A percentile compares a stretch with the other conserved stretches of the same genome.
These are phyloP conservation scores for Talinum fruticosum DNA, from an alignment of 148 eudicot species.

Conservation along the genomic window DNA sequence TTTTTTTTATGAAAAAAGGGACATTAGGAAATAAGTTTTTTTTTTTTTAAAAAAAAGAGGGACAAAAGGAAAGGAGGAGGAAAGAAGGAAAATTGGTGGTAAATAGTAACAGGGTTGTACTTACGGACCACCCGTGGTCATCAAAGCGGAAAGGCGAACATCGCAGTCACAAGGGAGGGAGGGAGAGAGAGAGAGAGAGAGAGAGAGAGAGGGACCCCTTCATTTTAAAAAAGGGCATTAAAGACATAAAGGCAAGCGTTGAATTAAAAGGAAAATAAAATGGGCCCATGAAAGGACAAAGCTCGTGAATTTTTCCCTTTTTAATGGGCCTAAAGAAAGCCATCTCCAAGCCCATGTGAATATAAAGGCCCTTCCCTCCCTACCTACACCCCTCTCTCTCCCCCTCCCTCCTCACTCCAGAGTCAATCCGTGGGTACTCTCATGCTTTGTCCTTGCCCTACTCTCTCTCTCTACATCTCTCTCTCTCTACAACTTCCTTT, in stretches of 20 bases:
- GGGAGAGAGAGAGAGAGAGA: background rate
- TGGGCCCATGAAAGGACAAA: slow-evolving; percentile 22
- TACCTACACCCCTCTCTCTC: background rate
- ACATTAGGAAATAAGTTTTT: no score
- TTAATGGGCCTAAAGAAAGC: slow-evolving; percentile 7
- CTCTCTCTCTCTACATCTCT: background rate
- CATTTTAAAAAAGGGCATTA: background rate
- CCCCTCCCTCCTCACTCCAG: background rate
- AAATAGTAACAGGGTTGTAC: no score
- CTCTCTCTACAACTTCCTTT: background rate
- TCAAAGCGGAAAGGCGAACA: slow-evolving; percentile 26
- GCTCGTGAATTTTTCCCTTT: slow-evolving; percentile 29
- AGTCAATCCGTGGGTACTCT: slow-evolving; percentile 25
- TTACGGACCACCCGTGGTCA: background rate
- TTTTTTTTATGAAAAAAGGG: no score
- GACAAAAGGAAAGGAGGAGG: no score
- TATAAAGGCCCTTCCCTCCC: slow-evolving; percentile 3
- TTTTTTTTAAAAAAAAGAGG: no score
- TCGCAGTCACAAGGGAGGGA: slow-evolving; percentile 2
- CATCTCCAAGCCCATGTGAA: slow-evolving; percentile 25
- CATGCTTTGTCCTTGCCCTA: background rate
- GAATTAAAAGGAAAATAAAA: background rate
- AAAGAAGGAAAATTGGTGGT: no score
- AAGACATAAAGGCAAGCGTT: slow-evolving; percentile 25
- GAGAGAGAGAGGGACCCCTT: background rate